Evolutionary conservation across 1,284 basidiomycete species (phyloP).

Genomic region (Cryptococcus depauperatus): DNA sequence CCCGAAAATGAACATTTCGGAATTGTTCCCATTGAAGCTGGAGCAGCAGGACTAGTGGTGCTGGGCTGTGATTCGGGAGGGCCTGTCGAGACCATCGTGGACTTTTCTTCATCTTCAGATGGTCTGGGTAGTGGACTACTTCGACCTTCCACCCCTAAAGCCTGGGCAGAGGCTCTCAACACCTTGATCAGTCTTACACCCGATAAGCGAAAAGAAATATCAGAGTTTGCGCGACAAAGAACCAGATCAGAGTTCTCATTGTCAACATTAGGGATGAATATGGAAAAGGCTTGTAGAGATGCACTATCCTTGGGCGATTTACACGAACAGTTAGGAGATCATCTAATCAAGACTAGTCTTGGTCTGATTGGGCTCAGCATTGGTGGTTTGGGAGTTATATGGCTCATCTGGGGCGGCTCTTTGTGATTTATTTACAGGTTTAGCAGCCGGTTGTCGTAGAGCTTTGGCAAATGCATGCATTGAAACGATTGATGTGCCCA

Average conservation of each 20-base stretch:
- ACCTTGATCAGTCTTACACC: constrained; percentile 54
- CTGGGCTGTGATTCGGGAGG: constrained; percentile 84
- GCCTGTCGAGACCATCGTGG: constrained; percentile 78
- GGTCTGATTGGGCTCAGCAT: constrained; percentile 15
- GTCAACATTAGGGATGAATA: constrained; percentile 58
- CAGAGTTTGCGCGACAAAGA: constrained; percentile 53
- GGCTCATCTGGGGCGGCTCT: background rate
- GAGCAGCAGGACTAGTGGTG: constrained; percentile 84
- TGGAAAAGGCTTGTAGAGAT: constrained; percentile 55
- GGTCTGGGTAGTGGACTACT: constrained; percentile 57
- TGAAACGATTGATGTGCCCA: no score
- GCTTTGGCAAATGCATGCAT: no score
- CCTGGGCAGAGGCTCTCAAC: constrained; percentile 62
- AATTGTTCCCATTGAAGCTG: constrained; percentile 91
- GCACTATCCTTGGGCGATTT: constrained; percentile 44
- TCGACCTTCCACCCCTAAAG: constrained; percentile 52
- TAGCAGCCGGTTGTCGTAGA: no score
- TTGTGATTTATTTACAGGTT: no score
- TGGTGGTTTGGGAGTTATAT: constrained; percentile 9
- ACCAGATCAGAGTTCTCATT: constrained; percentile 56
- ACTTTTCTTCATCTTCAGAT: constrained; percentile 35
- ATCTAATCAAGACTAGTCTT: constrained; percentile 28
- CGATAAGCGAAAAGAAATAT: constrained; percentile 51
- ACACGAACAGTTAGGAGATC: constrained; percentile 28
- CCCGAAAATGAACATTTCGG: constrained; percentile 95